Evolutionary conservation across 768 basidiomycete species (phyloP), one percentile per base, ranked within the genome.

Genomic region (Tephrocybe sp.): DNA sequence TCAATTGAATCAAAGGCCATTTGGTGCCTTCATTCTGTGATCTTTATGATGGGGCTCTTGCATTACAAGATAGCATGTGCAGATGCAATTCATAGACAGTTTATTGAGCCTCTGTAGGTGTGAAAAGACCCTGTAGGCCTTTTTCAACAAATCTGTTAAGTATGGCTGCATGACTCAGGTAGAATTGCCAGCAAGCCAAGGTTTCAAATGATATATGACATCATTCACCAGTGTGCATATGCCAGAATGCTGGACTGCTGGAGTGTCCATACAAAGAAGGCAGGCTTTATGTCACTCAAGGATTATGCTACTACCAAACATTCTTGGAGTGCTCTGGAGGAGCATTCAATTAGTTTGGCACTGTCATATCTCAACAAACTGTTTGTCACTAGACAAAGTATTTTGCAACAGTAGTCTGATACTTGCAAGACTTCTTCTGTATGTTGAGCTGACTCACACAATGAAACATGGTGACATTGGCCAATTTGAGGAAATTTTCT

Each of bases 401-500:
- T 70, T 0, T 28, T 55, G 6, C 63, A 73, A 17, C 56, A 67
- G n/a, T n/a, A n/a, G n/a, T n/a, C n/a, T n/a, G n/a, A n/a, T n/a
- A n/a, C n/a, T n/a, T n/a, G n/a, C n/a, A 18, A 68, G 69, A 37
- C 54, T 67, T 1, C 44, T 72, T 4, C 59, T 75, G 0, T 76
- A 76, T 42, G 65, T 72, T 23, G 72, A 74, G 23, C 26, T 73
- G 2, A 55, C 60, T 0, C 55, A 67, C 39, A 54, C 60, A 3
- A 68, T 71, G 63, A 72, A 69, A 18, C 3, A 5, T 0, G 63
- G 68, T 1, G 68, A 72, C 33, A 68, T 73, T 30, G 64, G 67
- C 0, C 49, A 55, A 0, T 52, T 71, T 1, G 64, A 72, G 38
- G 58, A 47, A 0, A 56, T 51, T 2, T 61, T 70, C 6, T 14